Base-by-base conservation (phyloP, 2,329 filamentous ascomycete genomes). In the Hortaea sp. region DNA sequence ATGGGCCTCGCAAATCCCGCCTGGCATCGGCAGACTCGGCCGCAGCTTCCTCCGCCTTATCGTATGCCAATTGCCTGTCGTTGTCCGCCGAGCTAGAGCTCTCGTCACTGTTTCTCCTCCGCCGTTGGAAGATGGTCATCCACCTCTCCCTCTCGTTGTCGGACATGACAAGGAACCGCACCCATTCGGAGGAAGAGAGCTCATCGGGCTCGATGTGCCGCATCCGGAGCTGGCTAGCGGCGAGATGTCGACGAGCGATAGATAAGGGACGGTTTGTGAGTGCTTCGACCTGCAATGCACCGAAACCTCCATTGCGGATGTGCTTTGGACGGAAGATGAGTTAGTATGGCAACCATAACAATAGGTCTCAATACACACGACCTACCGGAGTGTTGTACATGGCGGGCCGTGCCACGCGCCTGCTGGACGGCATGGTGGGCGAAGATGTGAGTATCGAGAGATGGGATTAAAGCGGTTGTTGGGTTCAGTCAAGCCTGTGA, bases 161-260 rank as follows among this genome's bases (percentile, higher is more conserved):
- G 29, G 57, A 55, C 61, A 63, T 63, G 28, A 60, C 61, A 13
- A 63, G 54, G 52, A 63, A 63, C 28, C 53, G 53, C 28, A 63
- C 57, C 61, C 61, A 63, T 47, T 63, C 60, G 46, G 56, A 58
- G 5, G 53, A 57, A 49, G 50, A 56, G 35, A 63, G 49, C 46
- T 63, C 60, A 30, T 63, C 56, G 5, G 61, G 61, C 45, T 63
- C 61, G 52, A 63, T 62, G 32, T 60, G 57, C 41, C 59, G 59
- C 57, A 63, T 63, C 39, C 61, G 61, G 6, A 63, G 53, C 43
- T 60, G 55, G 34, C 52, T 57, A 12, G 61, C 61, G 39, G 61
- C 61, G 13, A 62, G 52, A 41, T 63, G 61, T 13, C 61, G 54
- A 30, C 61, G 60, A 13, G 60, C 58, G 45, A 63, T 62, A 13